phyloP scores from a whole-genome alignment of 495 filamentous ascomycete species.

The Cairneyella variabilis region DNA sequence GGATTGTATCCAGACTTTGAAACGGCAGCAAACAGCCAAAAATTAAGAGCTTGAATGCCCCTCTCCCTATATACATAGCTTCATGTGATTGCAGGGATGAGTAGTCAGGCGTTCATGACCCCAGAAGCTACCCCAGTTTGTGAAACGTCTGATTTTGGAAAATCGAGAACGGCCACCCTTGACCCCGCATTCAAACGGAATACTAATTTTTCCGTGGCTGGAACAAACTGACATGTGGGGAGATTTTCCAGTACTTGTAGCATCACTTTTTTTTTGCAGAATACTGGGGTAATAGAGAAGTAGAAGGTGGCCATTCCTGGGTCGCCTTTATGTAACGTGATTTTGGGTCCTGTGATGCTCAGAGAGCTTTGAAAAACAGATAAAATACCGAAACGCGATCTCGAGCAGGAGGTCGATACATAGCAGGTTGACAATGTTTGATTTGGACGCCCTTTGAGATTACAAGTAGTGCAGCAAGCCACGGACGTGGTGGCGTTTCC shows the following conservation, averaged over 20 bases:
- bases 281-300: not conserved
- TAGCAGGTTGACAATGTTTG: no score
- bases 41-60: not conserved
- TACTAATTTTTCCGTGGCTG: slow-evolving; percentile 3
- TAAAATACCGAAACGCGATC: no score
- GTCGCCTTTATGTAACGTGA: no score
- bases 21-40: not conserved
- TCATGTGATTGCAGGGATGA: not conserved
- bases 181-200: not conserved
- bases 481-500: no score
- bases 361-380: no score
- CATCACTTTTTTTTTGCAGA: not conserved
- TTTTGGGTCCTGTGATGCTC: no score
- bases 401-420: no score
- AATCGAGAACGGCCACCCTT: not conserved
- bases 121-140: not conserved
- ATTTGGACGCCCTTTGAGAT: no score
- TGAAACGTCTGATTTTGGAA: not conserved
- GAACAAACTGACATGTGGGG: not conserved
- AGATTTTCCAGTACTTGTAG: not conserved
- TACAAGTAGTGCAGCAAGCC: no score
- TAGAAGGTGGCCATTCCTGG: no score
- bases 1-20: not conserved
- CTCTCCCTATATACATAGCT: not conserved
- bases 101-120: not conserved